Base-by-base conservation (phyloP, 352 stramenopile genomes). In the Lagenidium sp. region DNA sequence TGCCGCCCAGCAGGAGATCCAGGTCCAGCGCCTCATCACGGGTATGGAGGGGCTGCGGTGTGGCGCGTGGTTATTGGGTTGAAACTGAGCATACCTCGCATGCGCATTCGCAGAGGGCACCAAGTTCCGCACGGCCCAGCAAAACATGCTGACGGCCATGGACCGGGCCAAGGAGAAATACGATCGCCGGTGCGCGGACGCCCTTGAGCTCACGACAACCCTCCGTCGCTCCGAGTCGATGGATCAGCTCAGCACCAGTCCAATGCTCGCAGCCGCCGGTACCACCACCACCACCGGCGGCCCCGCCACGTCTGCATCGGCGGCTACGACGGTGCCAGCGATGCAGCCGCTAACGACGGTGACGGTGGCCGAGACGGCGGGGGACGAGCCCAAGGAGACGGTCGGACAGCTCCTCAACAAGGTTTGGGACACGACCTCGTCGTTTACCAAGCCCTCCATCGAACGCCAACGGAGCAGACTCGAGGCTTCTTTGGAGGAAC, bases 91-190 rank as follows among this genome's bases (percentile, higher is more conserved):
- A n/a, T n/a, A n/a, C n/a, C n/a, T n/a, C n/a, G n/a, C n/a, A n/a
- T n/a, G n/a, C n/a, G n/a, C 24, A 22, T 32, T 41, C 6, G 28
- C 19, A 86, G 78, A 91, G 66, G 78, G 78, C 3, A 80, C 60
- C 0, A 88, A 88, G 38, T 60, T 87, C 41, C 71, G 74, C 10
- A 74, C 53, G 21, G 71, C 70, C 1, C 65, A 85, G 36, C 53
- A 82, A 20, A 75, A 87, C 38, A 81, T 82, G 57, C 37, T 51
- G 13, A 46, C 60, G n/a, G 66, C 71, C 10, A 57, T 83, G 59
- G 62, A 83, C 2, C 85, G 81, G 39, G 69, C 74, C 18, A 82
- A 77, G 53, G 76, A 86, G 25, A 84, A 84, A 38, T 92, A 92
- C 60, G 71, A 89, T 30, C 66, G 65, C 15, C 79, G 78, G 18